Conservation (phyloP, 495 filamentous ascomycete genomes). For the Daldinia childiae region DNA sequence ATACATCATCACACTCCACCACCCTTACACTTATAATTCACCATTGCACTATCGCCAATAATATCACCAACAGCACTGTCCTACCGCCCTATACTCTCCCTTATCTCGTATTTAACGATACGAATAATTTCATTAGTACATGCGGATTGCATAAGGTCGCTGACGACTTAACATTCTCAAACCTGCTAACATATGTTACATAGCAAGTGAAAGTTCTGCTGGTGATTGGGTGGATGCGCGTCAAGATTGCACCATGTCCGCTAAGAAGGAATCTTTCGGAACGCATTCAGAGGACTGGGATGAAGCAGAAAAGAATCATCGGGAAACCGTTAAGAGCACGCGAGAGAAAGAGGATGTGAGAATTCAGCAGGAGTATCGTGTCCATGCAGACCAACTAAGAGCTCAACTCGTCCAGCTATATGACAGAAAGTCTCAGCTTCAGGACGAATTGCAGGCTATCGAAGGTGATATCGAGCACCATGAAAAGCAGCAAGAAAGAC, state of each 20-base stretch:
- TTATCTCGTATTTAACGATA: background rate
- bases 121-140: background rate
- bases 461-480: constrained; percentile 22
- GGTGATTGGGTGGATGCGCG: constrained; percentile 18
- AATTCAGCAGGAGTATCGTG: constrained; percentile 24
- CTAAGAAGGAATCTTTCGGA: constrained; percentile 26
- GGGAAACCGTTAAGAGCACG: constrained; percentile 28
- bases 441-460: constrained; percentile 24
- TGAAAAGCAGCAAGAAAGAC: constrained; percentile 33
- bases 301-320: constrained; percentile 33
- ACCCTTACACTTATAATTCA: background rate
- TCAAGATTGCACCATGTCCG: constrained; percentile 37
- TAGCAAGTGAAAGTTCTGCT: constrained; percentile 12
- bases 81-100: background rate
- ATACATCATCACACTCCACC: background rate
- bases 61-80: background rate
- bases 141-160: background rate
- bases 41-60: background rate
- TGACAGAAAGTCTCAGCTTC: constrained; percentile 26
- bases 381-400: constrained; percentile 31
- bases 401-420: constrained; percentile 29
- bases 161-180: background rate
- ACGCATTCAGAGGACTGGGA: constrained; percentile 27
- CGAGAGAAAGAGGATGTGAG: constrained; percentile 36
- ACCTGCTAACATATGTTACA: constrained; percentile 16